Conservation (phyloP, 2,329 filamentous ascomycete species). For the Emericellopsis cladophorae region DNA sequence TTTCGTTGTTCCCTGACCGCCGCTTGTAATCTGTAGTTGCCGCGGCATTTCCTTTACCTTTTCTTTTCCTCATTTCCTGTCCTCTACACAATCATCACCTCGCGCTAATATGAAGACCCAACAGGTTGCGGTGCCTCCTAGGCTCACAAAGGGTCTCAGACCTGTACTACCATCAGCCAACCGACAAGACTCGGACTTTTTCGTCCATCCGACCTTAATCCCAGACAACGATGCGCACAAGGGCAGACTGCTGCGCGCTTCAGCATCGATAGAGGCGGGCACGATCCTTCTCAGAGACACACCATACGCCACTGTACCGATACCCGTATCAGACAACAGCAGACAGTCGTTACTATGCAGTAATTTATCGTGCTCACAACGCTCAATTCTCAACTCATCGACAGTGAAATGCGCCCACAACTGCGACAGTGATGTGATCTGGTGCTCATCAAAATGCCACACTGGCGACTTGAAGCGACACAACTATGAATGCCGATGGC, state of each 20-base stretch:
- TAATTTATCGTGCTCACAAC: constrained; percentile 11
- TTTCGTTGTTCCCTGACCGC: too few species aligned
- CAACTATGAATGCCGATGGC: constrained; percentile 13
- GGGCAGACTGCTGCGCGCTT: constrained; percentile 12
- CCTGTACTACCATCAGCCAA: neutral
- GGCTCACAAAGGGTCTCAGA: neutral
- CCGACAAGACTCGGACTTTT: constrained; percentile 8
- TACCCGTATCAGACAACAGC: constrained; percentile 1
- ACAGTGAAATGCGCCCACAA: constrained; percentile 7
- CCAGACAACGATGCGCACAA: constrained; percentile 12
- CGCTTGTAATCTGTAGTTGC: too few species aligned
- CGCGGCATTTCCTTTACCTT: too few species aligned
- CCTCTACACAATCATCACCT: too few species aligned
- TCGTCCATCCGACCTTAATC: constrained; percentile 9
- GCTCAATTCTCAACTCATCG: constrained; percentile 4
- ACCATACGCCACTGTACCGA: constrained; percentile 14
- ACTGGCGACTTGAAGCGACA: constrained; percentile 9
- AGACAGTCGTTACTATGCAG: constrained; percentile 10
- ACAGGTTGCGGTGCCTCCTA: neutral
- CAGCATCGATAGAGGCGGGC: constrained; percentile 9
- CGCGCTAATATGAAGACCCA: neutral
- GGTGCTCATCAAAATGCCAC: constrained; percentile 12
- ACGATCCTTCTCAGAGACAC: constrained; percentile 13
- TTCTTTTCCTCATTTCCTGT: too few species aligned
- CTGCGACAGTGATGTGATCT: constrained; percentile 12